Base-by-base conservation (phyloP, 371 early-diverging fungal genomes). In the Choanephora cucurbitarum region DNA sequence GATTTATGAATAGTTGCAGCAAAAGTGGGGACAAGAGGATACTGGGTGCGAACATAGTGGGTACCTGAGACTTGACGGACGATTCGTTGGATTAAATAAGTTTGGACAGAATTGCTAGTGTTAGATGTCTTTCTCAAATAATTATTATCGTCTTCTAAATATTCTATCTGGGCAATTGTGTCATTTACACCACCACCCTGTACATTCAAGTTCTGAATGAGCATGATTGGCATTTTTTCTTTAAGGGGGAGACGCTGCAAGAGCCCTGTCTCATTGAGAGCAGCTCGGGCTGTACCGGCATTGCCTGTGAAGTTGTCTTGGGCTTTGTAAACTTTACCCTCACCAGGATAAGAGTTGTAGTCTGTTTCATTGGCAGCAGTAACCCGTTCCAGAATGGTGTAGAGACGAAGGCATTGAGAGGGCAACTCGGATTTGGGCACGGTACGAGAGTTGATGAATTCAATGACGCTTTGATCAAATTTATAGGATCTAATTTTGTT, bases 61-160 rank as follows among this genome's bases (percentile, higher is more conserved):
- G 49, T 49, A 4, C 17, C n/a, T n/a, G n/a, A n/a, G n/a, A n/a
- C 31, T 41, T 42, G 49, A 31, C 56, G n/a, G 28, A 1, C 14
- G 19, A 56, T 47, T 42, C 41, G 40, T 32, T 56, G 48, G 13
- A 55, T 48, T 31, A 22, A 47, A 21, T 44, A 32, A 11, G 32
- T n/a, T n/a, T n/a, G n/a, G n/a, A n/a, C n/a, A n/a, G n/a, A n/a
- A n/a, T n/a, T n/a, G n/a, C n/a, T n/a, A n/a, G n/a, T n/a, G n/a
- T n/a, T n/a, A n/a, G n/a, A n/a, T n/a, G n/a, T 44, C 22, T 46
- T 54, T 37, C 24, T 54, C n/a, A 44, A 37, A 22, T 15, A 44
- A 17, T 46, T 55, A 13, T 17, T 46, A 39, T 55, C 47, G 5
- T 55, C 55, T 1, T 46, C 55, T 1, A 39, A 28, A 24, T 39